A percentile compares a stretch with the other conserved stretches of the same genome.
phyloP scores from a whole-genome alignment of 371 early-diverging fungal species.

The Batkoa obscura region DNA sequence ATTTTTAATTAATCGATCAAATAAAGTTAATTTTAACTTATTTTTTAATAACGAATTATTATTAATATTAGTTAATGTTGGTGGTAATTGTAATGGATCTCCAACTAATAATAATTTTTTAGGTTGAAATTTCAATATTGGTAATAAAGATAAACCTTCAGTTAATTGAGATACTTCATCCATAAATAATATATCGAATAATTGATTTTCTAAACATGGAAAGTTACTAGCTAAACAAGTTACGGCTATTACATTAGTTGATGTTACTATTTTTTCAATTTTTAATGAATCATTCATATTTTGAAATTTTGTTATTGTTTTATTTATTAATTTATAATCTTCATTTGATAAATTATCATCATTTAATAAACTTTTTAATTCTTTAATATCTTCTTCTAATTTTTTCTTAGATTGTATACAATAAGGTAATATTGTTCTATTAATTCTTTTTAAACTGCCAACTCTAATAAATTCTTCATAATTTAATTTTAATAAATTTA shows the following conservation, averaged over 20 bases:
- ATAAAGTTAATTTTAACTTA: slow-evolving; percentile 66
- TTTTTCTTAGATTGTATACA: too few relatives aligned
- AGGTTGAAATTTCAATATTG: slow-evolving; percentile 33
- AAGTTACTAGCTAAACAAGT: slow-evolving; percentile 53
- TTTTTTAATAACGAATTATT: slow-evolving; percentile 14
- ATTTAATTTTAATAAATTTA: slow-evolving; percentile 34
- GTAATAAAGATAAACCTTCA: slow-evolving; percentile 69
- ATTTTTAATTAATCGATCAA: slow-evolving; percentile 21
- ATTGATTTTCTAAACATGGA: slow-evolving; percentile 21
- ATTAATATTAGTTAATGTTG: slow-evolving; percentile 33
- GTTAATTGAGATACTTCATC: slow-evolving; percentile 75
- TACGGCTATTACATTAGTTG: slow-evolving; percentile 46
- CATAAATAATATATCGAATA: slow-evolving; percentile 48
- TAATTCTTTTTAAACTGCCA: slow-evolving; percentile 58
- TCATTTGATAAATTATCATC: too few relatives aligned
- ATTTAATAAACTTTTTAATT: too few relatives aligned
- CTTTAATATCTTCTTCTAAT: too few relatives aligned
- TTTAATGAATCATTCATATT: too few relatives aligned
- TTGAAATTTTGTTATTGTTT: too few relatives aligned
- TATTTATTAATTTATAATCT: too few relatives aligned
- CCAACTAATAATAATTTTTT: slow-evolving; percentile 59
- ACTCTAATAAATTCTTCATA: slow-evolving; percentile 62
- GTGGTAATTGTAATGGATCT: slow-evolving; percentile 71
- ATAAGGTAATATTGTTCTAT: slow-evolving; percentile 36
- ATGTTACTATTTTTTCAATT: too few relatives aligned